Evolutionary conservation across 345 rosid genomes (phyloP).

Genomic region (Ceriops zippeliana): DNA sequence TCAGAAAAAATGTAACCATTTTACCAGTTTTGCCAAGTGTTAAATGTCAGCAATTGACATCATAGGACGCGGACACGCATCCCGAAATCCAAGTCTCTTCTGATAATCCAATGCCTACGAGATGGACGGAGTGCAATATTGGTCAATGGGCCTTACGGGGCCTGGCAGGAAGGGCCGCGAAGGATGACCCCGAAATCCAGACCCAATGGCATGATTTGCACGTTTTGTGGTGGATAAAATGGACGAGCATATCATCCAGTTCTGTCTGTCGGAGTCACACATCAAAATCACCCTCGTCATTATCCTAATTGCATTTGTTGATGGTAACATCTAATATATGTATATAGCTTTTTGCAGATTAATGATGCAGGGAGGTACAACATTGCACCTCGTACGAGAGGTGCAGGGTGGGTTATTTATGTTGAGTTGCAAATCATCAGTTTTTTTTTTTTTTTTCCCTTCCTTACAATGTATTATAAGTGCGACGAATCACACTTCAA

Average conservation of each 20-base stretch:
- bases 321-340: not conserved
- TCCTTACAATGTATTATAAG: too few species aligned
- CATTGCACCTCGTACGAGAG: too few species aligned
- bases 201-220: conserved; percentile 51
- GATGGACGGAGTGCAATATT: conserved; percentile 86
- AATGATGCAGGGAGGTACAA: too few species aligned
- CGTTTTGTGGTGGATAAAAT: conserved; percentile 81
- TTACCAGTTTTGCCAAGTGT: too few species aligned
- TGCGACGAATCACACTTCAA: too few species aligned
- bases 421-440: too few species aligned
- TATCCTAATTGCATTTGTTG: not conserved
- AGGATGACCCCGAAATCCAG: conserved; percentile 73
- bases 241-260: conserved; percentile 54
- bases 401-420: too few species aligned
- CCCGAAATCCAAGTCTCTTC: conserved; percentile 86
- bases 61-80: conserved; percentile 82
- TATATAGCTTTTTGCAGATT: too few species aligned
- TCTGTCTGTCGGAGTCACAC: conserved; percentile 50
- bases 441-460: too few species aligned
- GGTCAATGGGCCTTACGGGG: conserved; percentile 87
- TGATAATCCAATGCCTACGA: conserved; percentile 72
- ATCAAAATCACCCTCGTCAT: conserved; percentile 17
- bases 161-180: conserved; percentile 62
- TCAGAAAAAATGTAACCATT: too few species aligned
- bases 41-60: too few species aligned